These are phyloP conservation scores for Lachnellula occidentalis DNA, from an alignment of 2,329 filamentous ascomycete species.

Conservation along the genomic window DNA sequence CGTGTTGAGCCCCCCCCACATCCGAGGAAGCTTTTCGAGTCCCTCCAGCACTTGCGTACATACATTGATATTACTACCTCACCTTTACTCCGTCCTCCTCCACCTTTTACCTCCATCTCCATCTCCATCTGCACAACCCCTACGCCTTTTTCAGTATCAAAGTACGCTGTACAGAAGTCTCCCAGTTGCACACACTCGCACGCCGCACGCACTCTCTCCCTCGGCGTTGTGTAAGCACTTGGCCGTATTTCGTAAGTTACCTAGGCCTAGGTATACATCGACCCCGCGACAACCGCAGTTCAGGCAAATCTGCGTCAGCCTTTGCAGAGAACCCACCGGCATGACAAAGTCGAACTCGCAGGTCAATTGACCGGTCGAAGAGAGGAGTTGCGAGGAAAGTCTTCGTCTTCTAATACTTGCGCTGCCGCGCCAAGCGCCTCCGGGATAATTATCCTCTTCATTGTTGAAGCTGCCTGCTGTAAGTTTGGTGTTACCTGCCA, in stretches of 20 bases:
- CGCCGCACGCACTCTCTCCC: neutral
- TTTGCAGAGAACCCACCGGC: conserved; percentile 12
- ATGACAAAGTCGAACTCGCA: conserved; percentile 16
- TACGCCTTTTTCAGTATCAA: neutral
- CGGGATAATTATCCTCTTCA: neutral
- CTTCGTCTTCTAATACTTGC: neutral
- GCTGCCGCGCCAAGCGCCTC: neutral
- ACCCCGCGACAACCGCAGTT: conserved; percentile 1
- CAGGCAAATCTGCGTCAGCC: neutral
- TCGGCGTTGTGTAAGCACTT: neutral
- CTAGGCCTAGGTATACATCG: neutral
- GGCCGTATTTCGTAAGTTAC: no score
- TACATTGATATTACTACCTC: no score
- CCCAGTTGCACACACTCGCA: neutral
- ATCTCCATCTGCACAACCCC: conserved; percentile 2
- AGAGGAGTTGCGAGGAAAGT: conserved; percentile 10
- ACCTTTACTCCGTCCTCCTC: neutral
- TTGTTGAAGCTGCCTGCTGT: neutral
- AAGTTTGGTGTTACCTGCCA: neutral
- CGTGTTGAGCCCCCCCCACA: neutral
- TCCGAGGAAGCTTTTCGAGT: neutral
- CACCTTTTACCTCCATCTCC: neutral
- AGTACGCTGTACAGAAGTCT: neutral
- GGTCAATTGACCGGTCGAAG: conserved; percentile 18
- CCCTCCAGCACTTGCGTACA: neutral